Evolutionary conservation across 331 rosid genomes (phyloP).

Genomic region (Malus hybrid): DNA sequence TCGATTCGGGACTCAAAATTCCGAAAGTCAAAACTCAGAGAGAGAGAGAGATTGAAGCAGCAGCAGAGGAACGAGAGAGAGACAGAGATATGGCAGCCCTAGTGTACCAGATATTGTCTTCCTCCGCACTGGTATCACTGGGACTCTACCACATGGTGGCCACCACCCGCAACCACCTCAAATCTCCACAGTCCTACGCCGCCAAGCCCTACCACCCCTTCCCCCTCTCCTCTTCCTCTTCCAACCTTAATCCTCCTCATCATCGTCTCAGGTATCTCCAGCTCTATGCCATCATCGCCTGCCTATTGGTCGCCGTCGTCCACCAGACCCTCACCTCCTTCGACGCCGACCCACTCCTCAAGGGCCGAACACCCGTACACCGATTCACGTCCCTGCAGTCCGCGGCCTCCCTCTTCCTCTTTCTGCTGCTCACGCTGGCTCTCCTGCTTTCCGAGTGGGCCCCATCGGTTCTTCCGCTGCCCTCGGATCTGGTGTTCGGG

Average conservation of each 20-base stretch:
- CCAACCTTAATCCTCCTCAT: slow-evolving; percentile 1
- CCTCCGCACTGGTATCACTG: slow-evolving; percentile 38
- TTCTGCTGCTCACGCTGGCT: slow-evolving; percentile 47
- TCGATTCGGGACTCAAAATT: not conserved
- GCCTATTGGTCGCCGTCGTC: slow-evolving; percentile 41
- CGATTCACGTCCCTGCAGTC: slow-evolving; percentile 66
- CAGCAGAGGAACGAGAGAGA: not conserved
- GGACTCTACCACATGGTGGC: slow-evolving; percentile 66
- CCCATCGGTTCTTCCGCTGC: slow-evolving; percentile 40
- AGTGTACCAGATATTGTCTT: slow-evolving; percentile 44
- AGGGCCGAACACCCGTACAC: slow-evolving; percentile 83
- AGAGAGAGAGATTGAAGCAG: not conserved
- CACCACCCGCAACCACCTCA: slow-evolving; percentile 45
- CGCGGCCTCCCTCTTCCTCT: slow-evolving; percentile 60
- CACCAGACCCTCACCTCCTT: slow-evolving; percentile 51
- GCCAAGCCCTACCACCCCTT: slow-evolving; percentile 81
- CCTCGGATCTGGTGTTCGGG: slow-evolving; percentile 57
- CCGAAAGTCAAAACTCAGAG: not conserved
- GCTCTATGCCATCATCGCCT: slow-evolving; percentile 38
- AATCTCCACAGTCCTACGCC: slow-evolving; percentile 54
- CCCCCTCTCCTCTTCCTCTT: slow-evolving; percentile 22
- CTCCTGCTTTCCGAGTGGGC: slow-evolving; percentile 58
- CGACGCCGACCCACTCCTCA: slow-evolving; percentile 63
- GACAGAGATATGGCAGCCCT: slow-evolving; percentile 35
- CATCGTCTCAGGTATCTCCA: slow-evolving; percentile 46